Conservation (phyloP, 2,329 filamentous ascomycete species). For the Apiospora marii region DNA sequence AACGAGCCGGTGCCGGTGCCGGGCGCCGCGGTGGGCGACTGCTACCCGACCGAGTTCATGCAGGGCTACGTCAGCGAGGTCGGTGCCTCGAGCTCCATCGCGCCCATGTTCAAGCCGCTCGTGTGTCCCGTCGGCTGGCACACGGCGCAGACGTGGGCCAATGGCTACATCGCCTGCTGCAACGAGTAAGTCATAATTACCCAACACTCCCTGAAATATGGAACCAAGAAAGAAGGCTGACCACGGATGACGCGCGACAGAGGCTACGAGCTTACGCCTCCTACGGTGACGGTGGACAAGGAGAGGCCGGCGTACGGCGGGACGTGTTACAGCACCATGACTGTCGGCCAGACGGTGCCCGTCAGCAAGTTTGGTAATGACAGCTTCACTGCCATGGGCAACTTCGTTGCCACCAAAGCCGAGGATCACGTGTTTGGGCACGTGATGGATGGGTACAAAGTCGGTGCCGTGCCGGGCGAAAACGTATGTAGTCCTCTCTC, state of each 20-base stretch:
- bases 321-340: slow-evolving; percentile 34
- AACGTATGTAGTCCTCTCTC: neutral
- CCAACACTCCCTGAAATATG: neutral
- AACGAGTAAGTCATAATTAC: slow-evolving; percentile 30
- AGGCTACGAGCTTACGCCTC: slow-evolving; percentile 13
- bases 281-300: slow-evolving; percentile 29
- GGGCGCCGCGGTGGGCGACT: slow-evolving; percentile 28
- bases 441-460: slow-evolving; percentile 33
- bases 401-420: slow-evolving; percentile 25
- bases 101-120: slow-evolving; percentile 36
- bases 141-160: slow-evolving; percentile 7
- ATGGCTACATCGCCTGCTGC: slow-evolving; percentile 35
- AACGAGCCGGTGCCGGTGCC: slow-evolving; percentile 36
- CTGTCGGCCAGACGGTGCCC: slow-evolving; percentile 28
- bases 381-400: slow-evolving; percentile 24
- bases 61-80: slow-evolving; percentile 32
- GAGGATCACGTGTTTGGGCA: slow-evolving; percentile 33
- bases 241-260: neutral
- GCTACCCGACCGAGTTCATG: slow-evolving; percentile 36
- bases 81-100: slow-evolving; percentile 31
- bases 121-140: slow-evolving; percentile 34
- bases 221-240: neutral
- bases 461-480: slow-evolving; percentile 22
- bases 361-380: slow-evolving; percentile 29
- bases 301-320: slow-evolving; percentile 36